A percentile compares a stretch with the other conserved stretches of the same genome.
These are phyloP conservation scores for Wickerhamomyces pijperi DNA, from an alignment of 805 yeast species.

Conservation along the genomic window DNA sequence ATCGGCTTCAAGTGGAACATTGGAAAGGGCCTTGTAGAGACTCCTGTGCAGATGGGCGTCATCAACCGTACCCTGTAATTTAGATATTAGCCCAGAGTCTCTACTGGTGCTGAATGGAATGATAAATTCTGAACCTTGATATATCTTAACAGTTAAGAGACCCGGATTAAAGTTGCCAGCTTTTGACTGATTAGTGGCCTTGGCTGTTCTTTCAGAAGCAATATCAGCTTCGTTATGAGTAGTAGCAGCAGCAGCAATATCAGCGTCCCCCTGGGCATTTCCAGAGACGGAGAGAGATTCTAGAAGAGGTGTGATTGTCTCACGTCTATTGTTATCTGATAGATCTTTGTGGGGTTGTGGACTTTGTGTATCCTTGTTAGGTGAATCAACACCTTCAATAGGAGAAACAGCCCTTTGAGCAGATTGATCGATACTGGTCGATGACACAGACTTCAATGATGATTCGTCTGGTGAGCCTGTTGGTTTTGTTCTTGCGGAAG, in stretches of 20 bases:
- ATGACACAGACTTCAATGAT: conserved; percentile 4
- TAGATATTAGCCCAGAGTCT: conserved; percentile 51
- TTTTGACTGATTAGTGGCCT: not conserved
- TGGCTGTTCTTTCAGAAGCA: too few relatives aligned
- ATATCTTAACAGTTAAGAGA: conserved; percentile 64
- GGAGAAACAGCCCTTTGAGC: conserved; percentile 3
- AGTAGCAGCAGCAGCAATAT: too few relatives aligned
- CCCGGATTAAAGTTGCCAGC: conserved; percentile 41
- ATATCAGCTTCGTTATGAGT: too few relatives aligned
- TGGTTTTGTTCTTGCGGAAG: conserved; percentile 14
- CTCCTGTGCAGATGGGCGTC: conserved; percentile 12
- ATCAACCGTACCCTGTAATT: conserved; percentile 49
- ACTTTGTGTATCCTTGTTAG: too few relatives aligned
- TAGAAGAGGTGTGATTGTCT: not conserved
- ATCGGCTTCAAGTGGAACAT: conserved; percentile 14
- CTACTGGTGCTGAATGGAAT: conserved; percentile 64
- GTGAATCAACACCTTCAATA: not conserved
- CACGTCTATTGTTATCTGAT: not conserved
- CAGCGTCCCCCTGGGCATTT: not conserved
- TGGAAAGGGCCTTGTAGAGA: conserved; percentile 8
- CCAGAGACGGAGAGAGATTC: not conserved
- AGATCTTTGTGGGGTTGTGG: too few relatives aligned
- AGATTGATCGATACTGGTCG: conserved; percentile 1
- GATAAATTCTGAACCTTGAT: conserved; percentile 53
- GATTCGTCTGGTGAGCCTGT: conserved; percentile 4